Conservation (phyloP, 495 filamentous ascomycete species). For the Neurospora africana region DNA sequence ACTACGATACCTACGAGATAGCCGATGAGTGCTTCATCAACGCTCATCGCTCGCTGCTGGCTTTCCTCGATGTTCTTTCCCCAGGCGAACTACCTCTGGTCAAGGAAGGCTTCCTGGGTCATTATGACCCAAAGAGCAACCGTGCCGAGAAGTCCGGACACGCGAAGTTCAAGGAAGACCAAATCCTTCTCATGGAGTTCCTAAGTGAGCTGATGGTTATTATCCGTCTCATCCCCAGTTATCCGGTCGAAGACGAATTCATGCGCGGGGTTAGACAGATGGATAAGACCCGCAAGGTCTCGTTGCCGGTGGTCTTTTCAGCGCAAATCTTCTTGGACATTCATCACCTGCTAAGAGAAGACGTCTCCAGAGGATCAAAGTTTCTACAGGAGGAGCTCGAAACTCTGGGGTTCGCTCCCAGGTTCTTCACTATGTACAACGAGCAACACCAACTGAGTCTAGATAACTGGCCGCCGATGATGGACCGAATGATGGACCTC, state of each 20-base stretch:
- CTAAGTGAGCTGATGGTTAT: constrained; percentile 21
- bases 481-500: no score
- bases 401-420: no score
- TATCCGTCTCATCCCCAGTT: background rate
- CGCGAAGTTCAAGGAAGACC: constrained; percentile 25
- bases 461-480: no score
- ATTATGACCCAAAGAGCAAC: constrained; percentile 24
- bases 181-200: constrained; percentile 18
- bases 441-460: no score
- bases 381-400: no score
- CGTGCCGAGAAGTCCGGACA: constrained; percentile 16
- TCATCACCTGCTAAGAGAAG: constrained; percentile 19
- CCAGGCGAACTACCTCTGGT: constrained; percentile 14
- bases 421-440: no score
- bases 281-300: constrained; percentile 9
- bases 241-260: constrained; percentile 28
- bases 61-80: constrained; percentile 10
- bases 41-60: constrained; percentile 14
- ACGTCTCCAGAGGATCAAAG: constrained; percentile 5
- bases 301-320: constrained; percentile 28
- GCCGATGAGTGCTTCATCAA: constrained; percentile 13
- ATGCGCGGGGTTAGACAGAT: constrained; percentile 23
- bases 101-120: constrained; percentile 21
- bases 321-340: constrained; percentile 32
- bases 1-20: constrained; percentile 24